Base-by-base conservation (phyloP, 225 moss, liverwort and hornwort genomes). In the Polytrichum commune region DNA sequence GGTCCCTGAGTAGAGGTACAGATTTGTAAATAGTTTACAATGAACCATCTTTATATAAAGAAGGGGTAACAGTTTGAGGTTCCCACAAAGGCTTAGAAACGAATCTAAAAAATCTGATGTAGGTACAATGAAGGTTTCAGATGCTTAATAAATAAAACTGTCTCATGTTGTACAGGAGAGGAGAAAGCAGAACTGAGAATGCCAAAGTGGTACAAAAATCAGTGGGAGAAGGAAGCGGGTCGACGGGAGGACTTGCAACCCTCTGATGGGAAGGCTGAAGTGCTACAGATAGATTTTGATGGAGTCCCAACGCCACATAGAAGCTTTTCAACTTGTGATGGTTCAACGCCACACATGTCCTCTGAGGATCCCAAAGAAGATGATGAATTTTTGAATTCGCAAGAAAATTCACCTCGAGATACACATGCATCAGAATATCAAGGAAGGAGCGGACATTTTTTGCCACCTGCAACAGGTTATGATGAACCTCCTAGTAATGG, bases 221-320 rank as follows among this genome's bases (percentile, higher is more conserved):
- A 27, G 35, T 35, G 8, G 8, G 9, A 35, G 35, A 35, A 61
- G 60, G 5, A 62, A 26, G 62, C 27, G 4, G 62, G 62, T 26
- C 13, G 3, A 7, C 62, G 4, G 10, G 62, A 26, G 27, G 62
- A 27, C 62, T 0, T 9, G 25, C 27, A 69, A 60, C 0, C 64
- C 0, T 0, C 1, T 63, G 54, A 70, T 62, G 65, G 75, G 19
- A 66, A 0, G 28, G 64, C 18, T 22, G 67, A 73, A 25, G 22
- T 66, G 27, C 33, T 73, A 65, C 33, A 63, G 63, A 81, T 32
- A 54, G 64, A 78, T 2, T 62, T 27, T 27, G 2, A 24, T 27
- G 27, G 9, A 7, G 10, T 4, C 25, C 62, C 62, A 28, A 18
- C 5, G 16, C 62, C 27, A 27, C 27, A 62, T 62, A 24, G 61